Base-by-base conservation (phyloP, 1,139 yeast genomes). In the Candida sp. region DNA sequence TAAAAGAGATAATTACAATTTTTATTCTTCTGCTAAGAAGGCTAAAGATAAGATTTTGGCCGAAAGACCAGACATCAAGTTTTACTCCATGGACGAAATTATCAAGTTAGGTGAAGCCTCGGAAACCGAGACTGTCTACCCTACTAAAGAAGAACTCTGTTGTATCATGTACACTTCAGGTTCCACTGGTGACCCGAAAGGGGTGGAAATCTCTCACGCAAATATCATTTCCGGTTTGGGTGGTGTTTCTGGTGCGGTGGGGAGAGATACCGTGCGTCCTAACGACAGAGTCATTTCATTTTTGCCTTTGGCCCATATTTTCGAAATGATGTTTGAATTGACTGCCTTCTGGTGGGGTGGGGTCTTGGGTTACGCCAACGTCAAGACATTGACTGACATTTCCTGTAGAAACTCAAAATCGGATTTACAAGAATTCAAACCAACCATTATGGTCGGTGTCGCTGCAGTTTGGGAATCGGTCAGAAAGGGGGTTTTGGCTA, bases 141-240 rank as follows among this genome's bases (percentile, higher is more conserved):
- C 96, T 44, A 75, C 71, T 49, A 80, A 95, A 8, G 81, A 81
- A n/a, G 96, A 89, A 57, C 61, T 84, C 44, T 81, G 93, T 36
- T 88, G 97, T 73, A 89, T 93, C 62, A 93, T 95, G 98, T 93
- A 93, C 75, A 93, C 99, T 22, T 91, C 98, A 0, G 99, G 99
- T 42, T 90, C 98, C 15, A 91, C 99, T 15, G 99, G 99, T 57
- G 83, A 84, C 50, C 99, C 99, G 58, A 93, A 93, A 74, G 99
- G 99, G 68, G 99, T 93, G 36, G 90, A 87, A 32, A 72, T 95
- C 53, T 77, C 82, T 42, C 95, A 93, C 59, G 73, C 70, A 45
- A 90, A 90, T 62, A 76, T 93, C 39, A 66, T 90, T 43, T 86
- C 96, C 11, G 96, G 96, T 56, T 64, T 87, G 38, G 95, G 84